Percentiles rank a stretch among this genome's conserved stretches.
Evolutionary conservation across 192 early-diverging fungal species (phyloP).

Genomic region (Rhizophlyctis rosea): DNA sequence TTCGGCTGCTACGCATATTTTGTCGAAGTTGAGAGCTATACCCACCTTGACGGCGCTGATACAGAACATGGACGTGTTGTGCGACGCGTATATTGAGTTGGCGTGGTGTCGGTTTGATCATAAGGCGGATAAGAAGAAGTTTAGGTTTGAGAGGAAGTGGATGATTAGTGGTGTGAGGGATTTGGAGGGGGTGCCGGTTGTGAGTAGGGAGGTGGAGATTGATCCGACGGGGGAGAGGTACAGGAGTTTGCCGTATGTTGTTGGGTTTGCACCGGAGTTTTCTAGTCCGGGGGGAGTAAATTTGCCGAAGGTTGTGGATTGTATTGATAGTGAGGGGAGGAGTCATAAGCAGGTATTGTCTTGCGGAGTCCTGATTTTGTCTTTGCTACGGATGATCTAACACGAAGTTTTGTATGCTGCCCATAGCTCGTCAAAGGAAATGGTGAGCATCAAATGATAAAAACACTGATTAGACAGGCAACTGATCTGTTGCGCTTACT

Average conservation of each 20-base stretch:
- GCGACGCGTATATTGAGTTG: constrained; percentile 46
- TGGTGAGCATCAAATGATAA: constrained; percentile 10
- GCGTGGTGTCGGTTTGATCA: constrained; percentile 9
- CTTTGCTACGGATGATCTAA: neutral
- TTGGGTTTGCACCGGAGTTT: constrained; percentile 31
- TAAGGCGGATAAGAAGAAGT: neutral
- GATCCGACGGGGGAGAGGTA: constrained; percentile 22
- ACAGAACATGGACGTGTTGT: constrained; percentile 31
- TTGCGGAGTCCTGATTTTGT: constrained; percentile 10
- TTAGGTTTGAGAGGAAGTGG: constrained; percentile 20
- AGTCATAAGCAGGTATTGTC: constrained; percentile 33
- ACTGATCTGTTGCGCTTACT: constrained; percentile 4
- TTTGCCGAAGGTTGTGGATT: constrained; percentile 42
- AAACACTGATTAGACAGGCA: neutral
- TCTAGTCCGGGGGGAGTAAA: constrained; percentile 45
- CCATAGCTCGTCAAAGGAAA: constrained; percentile 46
- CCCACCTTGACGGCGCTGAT: constrained; percentile 27
- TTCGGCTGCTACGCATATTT: constrained; percentile 23
- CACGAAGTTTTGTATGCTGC: neutral
- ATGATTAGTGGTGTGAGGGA: constrained; percentile 23
- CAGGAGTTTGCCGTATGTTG: constrained; percentile 29
- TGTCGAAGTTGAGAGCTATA: constrained; percentile 18
- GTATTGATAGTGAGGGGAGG: constrained; percentile 35
- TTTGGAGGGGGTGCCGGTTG: constrained; percentile 32
- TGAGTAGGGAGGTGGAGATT: constrained; percentile 31